A percentile compares a stretch with the other conserved stretches of the same genome.
Conservation (phyloP, 2,329 filamentous ascomycete species). For the Talaromyces sp. region DNA sequence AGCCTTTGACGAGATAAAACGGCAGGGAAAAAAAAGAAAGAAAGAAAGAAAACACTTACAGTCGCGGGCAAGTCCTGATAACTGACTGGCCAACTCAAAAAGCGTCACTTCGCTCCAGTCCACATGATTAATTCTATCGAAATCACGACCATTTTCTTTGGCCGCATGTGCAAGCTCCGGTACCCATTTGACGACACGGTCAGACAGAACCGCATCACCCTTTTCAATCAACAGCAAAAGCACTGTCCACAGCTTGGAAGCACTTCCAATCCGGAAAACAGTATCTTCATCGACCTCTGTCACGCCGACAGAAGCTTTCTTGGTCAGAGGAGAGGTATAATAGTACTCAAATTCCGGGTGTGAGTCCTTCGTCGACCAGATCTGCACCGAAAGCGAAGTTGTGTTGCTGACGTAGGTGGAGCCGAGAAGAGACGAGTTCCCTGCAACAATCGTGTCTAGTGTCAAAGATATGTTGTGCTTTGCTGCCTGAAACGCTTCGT, state of each 20-base stretch:
- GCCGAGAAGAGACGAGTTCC: neutral
- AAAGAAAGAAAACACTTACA: neutral
- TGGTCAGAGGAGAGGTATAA: neutral
- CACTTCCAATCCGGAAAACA: neutral
- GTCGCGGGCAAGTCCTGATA: neutral
- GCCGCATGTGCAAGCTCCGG: neutral
- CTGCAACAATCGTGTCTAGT: neutral
- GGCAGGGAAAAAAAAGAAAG: neutral
- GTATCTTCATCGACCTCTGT: neutral
- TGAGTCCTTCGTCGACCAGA: neutral
- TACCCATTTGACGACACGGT: conserved; percentile 1
- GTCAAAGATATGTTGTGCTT: neutral
- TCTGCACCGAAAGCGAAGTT: neutral
- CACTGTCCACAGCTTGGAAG: neutral
- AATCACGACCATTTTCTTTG: neutral
- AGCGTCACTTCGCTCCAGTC: neutral
- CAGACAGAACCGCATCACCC: neutral
- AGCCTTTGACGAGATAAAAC: neutral
- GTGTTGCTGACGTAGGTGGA: neutral
- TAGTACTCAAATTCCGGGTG: neutral
- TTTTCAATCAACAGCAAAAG: neutral
- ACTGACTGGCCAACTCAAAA: neutral
- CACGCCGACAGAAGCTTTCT: neutral
- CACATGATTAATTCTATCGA: neutral
- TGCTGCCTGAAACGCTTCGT: neutral